phyloP scores from a whole-genome alignment of 2,329 filamentous ascomycete genomes.

The Phyllosticta citriasiana region DNA sequence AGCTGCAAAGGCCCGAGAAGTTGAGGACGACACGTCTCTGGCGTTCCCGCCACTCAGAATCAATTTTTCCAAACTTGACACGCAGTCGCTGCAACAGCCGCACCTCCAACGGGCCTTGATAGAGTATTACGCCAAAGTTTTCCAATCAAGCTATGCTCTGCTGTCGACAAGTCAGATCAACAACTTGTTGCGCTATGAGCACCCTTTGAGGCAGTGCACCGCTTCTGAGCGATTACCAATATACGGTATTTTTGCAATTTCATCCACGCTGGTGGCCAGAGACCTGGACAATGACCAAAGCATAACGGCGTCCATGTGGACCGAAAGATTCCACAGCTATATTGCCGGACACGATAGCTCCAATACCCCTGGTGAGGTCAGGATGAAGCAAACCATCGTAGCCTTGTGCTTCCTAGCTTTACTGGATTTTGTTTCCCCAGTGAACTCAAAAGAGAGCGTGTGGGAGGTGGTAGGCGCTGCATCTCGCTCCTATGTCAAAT shows the following conservation, averaged over 20 bases:
- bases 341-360: background rate
- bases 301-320: conserved; percentile 1
- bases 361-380: background rate
- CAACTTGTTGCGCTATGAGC: conserved; percentile 1
- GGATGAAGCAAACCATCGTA: background rate
- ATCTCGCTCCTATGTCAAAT: background rate
- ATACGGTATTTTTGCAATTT: conserved; percentile 2
- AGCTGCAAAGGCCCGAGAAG: background rate
- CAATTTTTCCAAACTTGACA: conserved; percentile 2
- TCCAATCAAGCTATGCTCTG: conserved; percentile 2
- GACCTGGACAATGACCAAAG: conserved; percentile 5
- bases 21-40: background rate
- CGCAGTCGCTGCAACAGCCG: conserved; percentile 5
- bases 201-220: background rate
- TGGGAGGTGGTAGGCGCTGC: conserved; percentile 5
- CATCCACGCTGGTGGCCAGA: conserved; percentile 1
- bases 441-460: background rate
- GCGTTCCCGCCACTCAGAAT: conserved; percentile 1
- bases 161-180: background rate
- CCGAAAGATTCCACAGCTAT: conserved; percentile 2
- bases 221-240: background rate
- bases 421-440: background rate
- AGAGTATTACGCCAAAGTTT: conserved; percentile 4
- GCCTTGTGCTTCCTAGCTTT: background rate
- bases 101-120: conserved; percentile 5